Evolutionary conservation across 116 monocot genomes (phyloP), one percentile per base, ranked within the genome.

Genomic region (Phalaenopsis hybrid): DNA sequence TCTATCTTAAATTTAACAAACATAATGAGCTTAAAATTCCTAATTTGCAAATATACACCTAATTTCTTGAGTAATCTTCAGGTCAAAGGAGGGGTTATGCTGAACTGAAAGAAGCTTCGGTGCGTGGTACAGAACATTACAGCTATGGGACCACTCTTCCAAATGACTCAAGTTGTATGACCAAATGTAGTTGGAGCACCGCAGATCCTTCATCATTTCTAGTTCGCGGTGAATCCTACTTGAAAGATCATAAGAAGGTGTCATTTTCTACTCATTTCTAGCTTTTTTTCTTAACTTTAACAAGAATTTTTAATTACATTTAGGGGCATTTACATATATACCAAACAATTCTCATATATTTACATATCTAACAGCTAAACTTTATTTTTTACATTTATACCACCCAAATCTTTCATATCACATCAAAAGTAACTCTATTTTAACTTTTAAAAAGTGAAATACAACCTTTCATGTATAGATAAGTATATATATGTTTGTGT

Each of bases 191-290:
- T 82, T 92, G 92, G 90, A 63, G 87, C 44, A 82, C 28, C 50
- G 81, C 88, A 70, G 90, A 92, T 84, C 90, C 90, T 78, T 85
- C 92, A 44, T 79, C 92, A 80, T 92, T 90, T 80, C 85, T 92
- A 55, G 85, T 92, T 28, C 92, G 92, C 25, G 82, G 92, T 28
- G 83, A 90, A 84, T 82, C 90, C 37, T 92, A 92, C 72, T 88
- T 92, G 44, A 88, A 83, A 41, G 80, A 92, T 73, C 81, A 83
- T 77, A 86, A 84, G n/a, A 92, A 92, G 88, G 92, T 92, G 65
- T 37, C 50, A 37, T 48, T 82, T 70, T 33, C 70, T 20, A 25
- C 17, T 41, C 37, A 41, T 72, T 37, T 16, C 1, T 25, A 13
- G 4, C 41, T 37, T 5, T 15, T 11, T 67, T 67, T 67, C 41